A percentile compares a stretch with the other conserved stretches of the same genome.
These are phyloP conservation scores for Colletotrichum kahawae DNA, from an alignment of 2,329 filamentous ascomycete species.

Conservation along the genomic window DNA sequence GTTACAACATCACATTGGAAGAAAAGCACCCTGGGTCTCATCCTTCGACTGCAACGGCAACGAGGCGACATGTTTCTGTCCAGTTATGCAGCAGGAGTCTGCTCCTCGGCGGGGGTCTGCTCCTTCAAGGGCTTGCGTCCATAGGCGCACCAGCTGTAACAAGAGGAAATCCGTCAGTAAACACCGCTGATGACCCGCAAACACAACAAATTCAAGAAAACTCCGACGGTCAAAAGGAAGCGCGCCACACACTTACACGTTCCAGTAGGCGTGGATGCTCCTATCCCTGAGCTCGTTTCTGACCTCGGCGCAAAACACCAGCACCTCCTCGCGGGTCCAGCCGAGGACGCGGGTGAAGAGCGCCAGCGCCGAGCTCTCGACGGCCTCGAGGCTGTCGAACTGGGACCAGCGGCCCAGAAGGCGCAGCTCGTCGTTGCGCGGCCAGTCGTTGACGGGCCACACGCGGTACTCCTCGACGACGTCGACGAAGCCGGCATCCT, in stretches of 20 bases:
- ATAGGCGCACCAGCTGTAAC: accelerated
- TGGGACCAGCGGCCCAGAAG: conserved; percentile 34
- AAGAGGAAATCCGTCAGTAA: neutral
- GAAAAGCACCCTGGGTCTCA: neutral
- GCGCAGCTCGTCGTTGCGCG: conserved; percentile 35
- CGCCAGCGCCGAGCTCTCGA: conserved; percentile 33
- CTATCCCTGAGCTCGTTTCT: conserved; percentile 33
- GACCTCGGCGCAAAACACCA: conserved; percentile 31
- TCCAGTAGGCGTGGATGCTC: conserved; percentile 33
- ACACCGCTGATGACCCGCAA: no score
- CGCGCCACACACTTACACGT: neutral
- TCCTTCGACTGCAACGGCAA: neutral
- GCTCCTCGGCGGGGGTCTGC: neutral
- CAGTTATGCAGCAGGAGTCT: neutral
- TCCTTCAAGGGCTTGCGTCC: neutral
- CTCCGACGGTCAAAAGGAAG: no score
- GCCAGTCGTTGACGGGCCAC: conserved; percentile 41
- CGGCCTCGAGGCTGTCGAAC: conserved; percentile 6
- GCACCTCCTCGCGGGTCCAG: conserved; percentile 32
- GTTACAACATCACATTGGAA: neutral
- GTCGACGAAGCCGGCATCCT: conserved; percentile 37
- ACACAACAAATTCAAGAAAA: neutral
- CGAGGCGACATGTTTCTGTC: accelerated
- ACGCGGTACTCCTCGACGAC: conserved; percentile 32
- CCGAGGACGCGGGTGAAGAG: conserved; percentile 36